Evolutionary conservation across 768 basidiomycete genomes (phyloP).

Genomic region (Suillus ampliporus): DNA sequence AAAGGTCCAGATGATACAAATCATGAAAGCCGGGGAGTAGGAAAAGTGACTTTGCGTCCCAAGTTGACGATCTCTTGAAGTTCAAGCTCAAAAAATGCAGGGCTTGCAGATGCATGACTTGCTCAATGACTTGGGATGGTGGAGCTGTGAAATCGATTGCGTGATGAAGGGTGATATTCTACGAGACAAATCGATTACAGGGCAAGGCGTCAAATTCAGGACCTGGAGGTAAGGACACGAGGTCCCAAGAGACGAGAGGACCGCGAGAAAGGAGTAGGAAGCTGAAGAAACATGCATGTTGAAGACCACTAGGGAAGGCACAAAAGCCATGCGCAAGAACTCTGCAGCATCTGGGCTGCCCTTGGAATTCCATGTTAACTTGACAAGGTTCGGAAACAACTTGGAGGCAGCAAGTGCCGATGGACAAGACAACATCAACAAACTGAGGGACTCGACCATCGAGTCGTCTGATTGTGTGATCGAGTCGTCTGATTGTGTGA

Average conservation of each 20-base stretch:
- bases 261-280: not conserved
- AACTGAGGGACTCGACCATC: not conserved
- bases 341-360: slow-evolving; percentile 25
- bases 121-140: not conserved
- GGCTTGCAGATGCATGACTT: not conserved
- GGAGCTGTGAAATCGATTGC: not conserved
- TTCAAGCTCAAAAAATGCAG: not conserved
- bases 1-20: not conserved
- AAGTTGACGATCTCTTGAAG: not conserved
- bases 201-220: not conserved
- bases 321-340: slow-evolving; percentile 29
- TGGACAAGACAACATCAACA: slow-evolving; percentile 20
- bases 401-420: slow-evolving; percentile 16
- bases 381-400: slow-evolving; percentile 28
- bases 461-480: too few relatives aligned
- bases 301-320: slow-evolving; percentile 20
- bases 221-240: not conserved
- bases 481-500: not conserved
- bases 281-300: not conserved
- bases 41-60: too few relatives aligned
- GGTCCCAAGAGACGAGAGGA: not conserved
- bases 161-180: not conserved
- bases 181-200: too few relatives aligned
- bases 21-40: not conserved
- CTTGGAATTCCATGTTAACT: slow-evolving; percentile 27